phyloP scores from a whole-genome alignment of 2,329 filamentous ascomycete species.

The Trichoderma breve region DNA sequence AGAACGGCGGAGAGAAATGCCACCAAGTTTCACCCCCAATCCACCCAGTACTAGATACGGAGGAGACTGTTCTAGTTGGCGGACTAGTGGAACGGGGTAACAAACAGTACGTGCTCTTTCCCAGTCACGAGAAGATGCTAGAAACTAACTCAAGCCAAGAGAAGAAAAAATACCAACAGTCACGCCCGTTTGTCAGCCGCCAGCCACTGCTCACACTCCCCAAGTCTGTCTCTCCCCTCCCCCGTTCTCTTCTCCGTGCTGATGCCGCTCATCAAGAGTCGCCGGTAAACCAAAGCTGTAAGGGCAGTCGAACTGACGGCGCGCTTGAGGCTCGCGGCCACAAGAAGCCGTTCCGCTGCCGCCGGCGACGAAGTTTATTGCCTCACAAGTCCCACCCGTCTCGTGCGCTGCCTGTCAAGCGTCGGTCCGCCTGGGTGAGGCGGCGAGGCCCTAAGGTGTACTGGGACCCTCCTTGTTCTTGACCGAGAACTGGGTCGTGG shows the following conservation, averaged over 20 bases:
- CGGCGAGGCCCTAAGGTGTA: slow-evolving; percentile 11
- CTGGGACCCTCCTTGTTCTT: slow-evolving; percentile 7
- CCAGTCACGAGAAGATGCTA: not conserved
- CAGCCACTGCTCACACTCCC: not conserved
- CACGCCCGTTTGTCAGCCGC: slow-evolving; percentile 9
- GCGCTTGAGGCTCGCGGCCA: slow-evolving; percentile 12
- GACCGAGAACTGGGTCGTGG: slow-evolving; percentile 8
- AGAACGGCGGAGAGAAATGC: not conserved
- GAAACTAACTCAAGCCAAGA: slow-evolving; percentile 6
- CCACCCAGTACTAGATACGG: not conserved
- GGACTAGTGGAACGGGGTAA: slow-evolving; percentile 11
- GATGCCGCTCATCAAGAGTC: not conserved
- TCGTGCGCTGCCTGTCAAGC: slow-evolving; percentile 17
- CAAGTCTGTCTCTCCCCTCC: not conserved
- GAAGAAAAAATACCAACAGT: not conserved
- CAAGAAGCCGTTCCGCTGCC: slow-evolving; percentile 17
- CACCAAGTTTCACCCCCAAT: not conserved
- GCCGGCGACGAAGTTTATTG: slow-evolving; percentile 12
- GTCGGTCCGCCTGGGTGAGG: slow-evolving; percentile 15
- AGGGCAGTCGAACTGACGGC: not conserved
- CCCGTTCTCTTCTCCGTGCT: not conserved
- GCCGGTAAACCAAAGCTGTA: not conserved
- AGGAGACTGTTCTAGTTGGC: not conserved
- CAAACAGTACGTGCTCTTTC: slow-evolving; percentile 9
- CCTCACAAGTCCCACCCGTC: slow-evolving; percentile 15